Evolutionary conservation across 345 rosid genomes (phyloP).

Genomic region (Corchorus capsularis): DNA sequence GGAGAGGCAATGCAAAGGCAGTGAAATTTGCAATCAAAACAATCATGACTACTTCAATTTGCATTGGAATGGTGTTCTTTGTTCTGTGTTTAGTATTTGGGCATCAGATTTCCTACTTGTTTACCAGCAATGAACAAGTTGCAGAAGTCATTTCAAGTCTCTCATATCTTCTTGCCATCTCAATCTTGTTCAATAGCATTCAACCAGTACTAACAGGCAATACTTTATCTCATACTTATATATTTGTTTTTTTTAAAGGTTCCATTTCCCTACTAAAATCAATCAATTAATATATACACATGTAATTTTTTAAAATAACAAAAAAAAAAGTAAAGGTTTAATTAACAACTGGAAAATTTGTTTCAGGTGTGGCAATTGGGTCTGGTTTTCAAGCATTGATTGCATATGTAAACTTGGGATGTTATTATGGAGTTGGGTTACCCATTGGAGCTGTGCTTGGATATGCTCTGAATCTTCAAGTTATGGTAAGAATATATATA

Average conservation of each 20-base stretch:
- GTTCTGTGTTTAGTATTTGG: constrained; percentile 36
- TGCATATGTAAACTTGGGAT: constrained; percentile 46
- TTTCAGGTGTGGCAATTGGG: constrained; percentile 55
- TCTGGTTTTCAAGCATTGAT: constrained; percentile 48
- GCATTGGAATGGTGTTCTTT: constrained; percentile 35
- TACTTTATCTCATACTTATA: background rate
- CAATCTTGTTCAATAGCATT: constrained; percentile 31
- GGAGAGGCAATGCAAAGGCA: constrained; percentile 41
- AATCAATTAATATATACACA: too few relatives aligned
- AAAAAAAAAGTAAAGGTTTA: background rate
- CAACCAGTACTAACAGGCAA: background rate
- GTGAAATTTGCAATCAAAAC: constrained; percentile 43
- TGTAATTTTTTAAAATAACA: too few relatives aligned
- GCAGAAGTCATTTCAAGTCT: constrained; percentile 49
- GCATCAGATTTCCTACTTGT: constrained; percentile 30
- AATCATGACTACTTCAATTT: constrained; percentile 17
- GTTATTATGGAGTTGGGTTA: constrained; percentile 53
- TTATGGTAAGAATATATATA: constrained; percentile 24
- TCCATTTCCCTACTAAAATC: background rate
- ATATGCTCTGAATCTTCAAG: constrained; percentile 28
- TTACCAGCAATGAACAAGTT: constrained; percentile 35
- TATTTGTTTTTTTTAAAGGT: background rate
- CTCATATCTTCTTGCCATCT: constrained; percentile 56
- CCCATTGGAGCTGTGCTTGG: constrained; percentile 38
- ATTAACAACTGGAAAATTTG: background rate